Base-by-base conservation (phyloP, 1,284 basidiomycete species). In the Austroboletus novae-zelandiae region DNA sequence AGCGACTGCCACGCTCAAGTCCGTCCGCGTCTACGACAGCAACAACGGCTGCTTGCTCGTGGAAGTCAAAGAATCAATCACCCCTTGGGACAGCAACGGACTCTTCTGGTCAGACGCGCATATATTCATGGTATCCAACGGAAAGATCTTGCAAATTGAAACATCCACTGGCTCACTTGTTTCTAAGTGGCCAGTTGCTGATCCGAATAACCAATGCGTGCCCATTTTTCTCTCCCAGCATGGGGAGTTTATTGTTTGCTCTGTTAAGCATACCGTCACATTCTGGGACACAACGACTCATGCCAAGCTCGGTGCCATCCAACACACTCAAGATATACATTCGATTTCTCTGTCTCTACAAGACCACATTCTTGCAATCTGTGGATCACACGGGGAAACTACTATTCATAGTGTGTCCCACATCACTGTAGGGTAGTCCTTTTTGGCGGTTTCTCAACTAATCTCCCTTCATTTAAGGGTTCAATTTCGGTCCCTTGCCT, bases 261-360 rank as follows among this genome's bases (percentile, higher is more conserved):
- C 20, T 57, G 1, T 13, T 25, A 11, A n/a, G 4, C 8, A 5
- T n/a, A 10, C 20, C 20, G 31, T 35, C 18, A n/a, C 32, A 15
- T 25, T 44, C 25, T 44, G 18, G 30, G 43, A 44, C 10, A 34
- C 43, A 7, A n/a, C 31, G 4, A 34, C 31, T 7, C 20, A 44
- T 4, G 7, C 31, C 11, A 40, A 31, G 3, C 27, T 46, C 6
- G 36, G 10, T 30, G 6, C 9, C 31, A 17, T 46, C 15, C 10
- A 51, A 3, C 34, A 40, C 31, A 9, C 31, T 23, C 18, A 43
- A 10, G 3, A 13, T 4, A 18, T 46, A 17, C 11, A 1, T 40
- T 51, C 44, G 4, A 34, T 52, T 15, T 20, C 41, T 11, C 2
- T 46, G 11, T 55, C 53, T 18, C 44, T 37, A 6, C 31, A 56